Percentiles rank a stretch among this genome's conserved stretches.
Conservation (phyloP, 1,284 basidiomycete species). For the Sanghuangporus sanghuang region DNA sequence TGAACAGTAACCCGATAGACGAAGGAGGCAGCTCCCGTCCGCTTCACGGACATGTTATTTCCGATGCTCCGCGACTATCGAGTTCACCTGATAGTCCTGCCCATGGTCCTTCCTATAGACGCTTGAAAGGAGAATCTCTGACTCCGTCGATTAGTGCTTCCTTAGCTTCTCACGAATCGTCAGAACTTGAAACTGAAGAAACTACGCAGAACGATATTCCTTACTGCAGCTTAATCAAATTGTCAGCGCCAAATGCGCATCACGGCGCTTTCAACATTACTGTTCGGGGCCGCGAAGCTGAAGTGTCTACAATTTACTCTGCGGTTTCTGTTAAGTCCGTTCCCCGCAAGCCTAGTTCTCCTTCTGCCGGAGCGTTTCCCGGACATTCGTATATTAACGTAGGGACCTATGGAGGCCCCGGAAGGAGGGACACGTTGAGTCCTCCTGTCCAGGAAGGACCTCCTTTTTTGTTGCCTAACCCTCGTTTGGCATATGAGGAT, state of each 20-base stretch:
- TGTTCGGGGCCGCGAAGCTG: conserved; percentile 51
- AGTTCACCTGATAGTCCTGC: neutral
- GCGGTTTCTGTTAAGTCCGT: conserved; percentile 74
- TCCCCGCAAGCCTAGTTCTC: conserved; percentile 35
- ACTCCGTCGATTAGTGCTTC: conserved; percentile 20
- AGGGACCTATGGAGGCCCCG: neutral
- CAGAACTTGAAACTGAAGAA: conserved; percentile 35
- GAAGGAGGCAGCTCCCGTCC: neutral
- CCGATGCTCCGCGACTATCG: neutral
- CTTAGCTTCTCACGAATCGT: conserved; percentile 9
- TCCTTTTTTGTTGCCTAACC: conserved; percentile 26
- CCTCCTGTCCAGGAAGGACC: conserved; percentile 19
- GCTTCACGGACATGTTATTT: neutral
- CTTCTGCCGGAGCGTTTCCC: conserved; percentile 18
- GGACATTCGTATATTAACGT: conserved; percentile 10
- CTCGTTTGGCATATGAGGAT: conserved; percentile 60
- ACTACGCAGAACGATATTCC: conserved; percentile 65
- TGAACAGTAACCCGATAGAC: conserved; percentile 17
- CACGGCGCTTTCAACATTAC: conserved; percentile 45
- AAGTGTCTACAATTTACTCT: conserved; percentile 81
- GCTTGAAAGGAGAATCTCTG: conserved; percentile 8
- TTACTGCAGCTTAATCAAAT: conserved; percentile 71
- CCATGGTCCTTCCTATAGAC: neutral
- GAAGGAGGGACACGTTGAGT: conserved; percentile 34
- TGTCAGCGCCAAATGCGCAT: conserved; percentile 72